These are phyloP conservation scores for Starmerella cellae DNA, from an alignment of 805 yeast genomes.

Conservation along the genomic window DNA sequence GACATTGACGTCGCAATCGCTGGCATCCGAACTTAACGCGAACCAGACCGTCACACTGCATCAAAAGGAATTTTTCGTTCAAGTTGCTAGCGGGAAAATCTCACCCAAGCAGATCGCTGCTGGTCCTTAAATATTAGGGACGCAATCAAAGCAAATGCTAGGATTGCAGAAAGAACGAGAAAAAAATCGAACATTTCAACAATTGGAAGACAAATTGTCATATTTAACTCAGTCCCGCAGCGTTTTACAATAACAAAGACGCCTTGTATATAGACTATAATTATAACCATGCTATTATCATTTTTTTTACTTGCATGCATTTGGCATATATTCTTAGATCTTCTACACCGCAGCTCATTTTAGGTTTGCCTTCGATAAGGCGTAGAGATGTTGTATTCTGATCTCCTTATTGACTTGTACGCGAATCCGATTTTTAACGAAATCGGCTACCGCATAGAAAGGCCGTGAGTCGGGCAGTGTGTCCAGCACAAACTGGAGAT, in stretches of 20 bases:
- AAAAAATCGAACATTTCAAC: too few species aligned
- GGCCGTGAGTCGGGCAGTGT: conserved; percentile 4
- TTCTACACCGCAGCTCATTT: neutral
- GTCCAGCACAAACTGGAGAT: conserved; percentile 2
- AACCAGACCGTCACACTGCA: conserved; percentile 8
- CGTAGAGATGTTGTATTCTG: neutral
- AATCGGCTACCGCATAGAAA: conserved; percentile 3
- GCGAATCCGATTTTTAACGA: neutral
- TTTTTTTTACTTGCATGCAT: neutral
- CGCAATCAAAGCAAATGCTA: too few species aligned
- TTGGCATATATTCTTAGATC: neutral
- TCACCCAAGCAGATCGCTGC: conserved; percentile 14
- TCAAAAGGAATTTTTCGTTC: conserved; percentile 13
- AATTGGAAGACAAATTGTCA: too few species aligned
- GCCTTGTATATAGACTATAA: neutral
- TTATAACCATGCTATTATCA: neutral
- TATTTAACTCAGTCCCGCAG: too few species aligned
- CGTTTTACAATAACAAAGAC: neutral
- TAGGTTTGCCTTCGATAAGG: neutral
- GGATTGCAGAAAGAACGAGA: too few species aligned
- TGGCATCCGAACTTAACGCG: conserved; percentile 10
- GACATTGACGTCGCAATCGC: conserved; percentile 2
- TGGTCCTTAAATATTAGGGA: neutral
- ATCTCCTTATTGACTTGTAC: neutral
- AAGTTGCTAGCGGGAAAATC: conserved; percentile 17